Conservation (phyloP, 2,329 filamentous ascomycete species). For the Aspergillus melleus region DNA sequence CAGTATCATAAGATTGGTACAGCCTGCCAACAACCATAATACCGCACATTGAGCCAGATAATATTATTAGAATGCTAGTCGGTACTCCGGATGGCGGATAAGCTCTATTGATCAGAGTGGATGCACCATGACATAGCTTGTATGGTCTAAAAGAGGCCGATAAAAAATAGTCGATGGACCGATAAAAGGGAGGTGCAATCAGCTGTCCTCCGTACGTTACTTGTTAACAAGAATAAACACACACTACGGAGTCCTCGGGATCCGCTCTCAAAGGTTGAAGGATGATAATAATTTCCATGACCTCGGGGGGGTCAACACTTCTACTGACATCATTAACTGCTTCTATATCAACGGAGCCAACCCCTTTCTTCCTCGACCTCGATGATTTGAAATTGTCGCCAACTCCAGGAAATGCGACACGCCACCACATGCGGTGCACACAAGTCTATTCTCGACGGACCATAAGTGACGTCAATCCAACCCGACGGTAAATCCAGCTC, state of each 20-base stretch:
- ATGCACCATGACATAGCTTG: background rate
- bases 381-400: too few relatives aligned
- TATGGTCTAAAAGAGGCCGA: background rate
- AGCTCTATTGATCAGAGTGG: background rate
- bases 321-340: background rate
- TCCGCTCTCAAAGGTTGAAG: too few relatives aligned
- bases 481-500: background rate
- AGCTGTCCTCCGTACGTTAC: too few relatives aligned
- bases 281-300: too few relatives aligned
- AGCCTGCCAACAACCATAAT: background rate
- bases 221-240: too few relatives aligned
- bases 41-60: background rate
- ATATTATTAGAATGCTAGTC: background rate
- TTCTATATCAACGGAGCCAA: too few relatives aligned
- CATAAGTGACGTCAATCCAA: background rate
- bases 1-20: background rate
- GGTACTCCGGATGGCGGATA: background rate
- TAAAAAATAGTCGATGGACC: background rate
- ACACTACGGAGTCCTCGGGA: too few relatives aligned
- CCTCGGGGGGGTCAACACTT: too few relatives aligned
- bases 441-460: too few relatives aligned
- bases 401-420: background rate
- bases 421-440: background rate
- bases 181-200: background rate
- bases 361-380: too few relatives aligned